These are phyloP conservation scores for Panaeolus cyanescens DNA, from an alignment of 768 basidiomycete species.

Conservation along the genomic window DNA sequence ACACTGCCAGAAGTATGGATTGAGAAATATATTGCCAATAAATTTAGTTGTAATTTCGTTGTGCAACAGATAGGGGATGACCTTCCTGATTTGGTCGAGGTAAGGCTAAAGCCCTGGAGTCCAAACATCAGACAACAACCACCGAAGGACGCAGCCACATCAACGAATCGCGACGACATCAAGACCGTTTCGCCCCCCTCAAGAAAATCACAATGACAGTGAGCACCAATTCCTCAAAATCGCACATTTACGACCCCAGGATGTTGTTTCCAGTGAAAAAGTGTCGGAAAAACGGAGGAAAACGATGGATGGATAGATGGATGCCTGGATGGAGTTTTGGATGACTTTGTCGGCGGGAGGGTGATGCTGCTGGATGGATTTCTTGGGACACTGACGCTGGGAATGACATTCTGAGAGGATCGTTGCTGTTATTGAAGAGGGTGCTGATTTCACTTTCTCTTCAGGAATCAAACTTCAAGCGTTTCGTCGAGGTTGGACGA, in stretches of 20 bases:
- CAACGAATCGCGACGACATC: constrained; percentile 15
- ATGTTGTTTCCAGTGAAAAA: constrained; percentile 8
- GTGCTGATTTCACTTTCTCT: constrained; percentile 16
- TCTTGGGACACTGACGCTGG: constrained; percentile 2
- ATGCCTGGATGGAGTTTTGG: constrained; percentile 16
- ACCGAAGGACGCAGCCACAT: constrained; percentile 18
- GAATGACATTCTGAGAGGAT: constrained; percentile 7
- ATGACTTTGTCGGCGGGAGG: constrained; percentile 1
- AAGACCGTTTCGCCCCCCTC: constrained; percentile 30
- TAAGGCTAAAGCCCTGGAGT: not conserved
- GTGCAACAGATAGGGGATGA: not conserved
- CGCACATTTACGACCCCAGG: constrained; percentile 15
- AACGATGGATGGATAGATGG: constrained; percentile 24
- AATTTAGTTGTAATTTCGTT: too few species aligned
- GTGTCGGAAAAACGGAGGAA: constrained; percentile 5
- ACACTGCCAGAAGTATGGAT: too few species aligned
- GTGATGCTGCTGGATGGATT: constrained; percentile 2
- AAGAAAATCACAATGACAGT: constrained; percentile 35
- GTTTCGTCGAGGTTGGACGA: constrained; percentile 98
- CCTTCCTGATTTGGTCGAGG: not conserved
- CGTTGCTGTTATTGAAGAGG: constrained; percentile 4
- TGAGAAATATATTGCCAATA: too few species aligned
- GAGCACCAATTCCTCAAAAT: constrained; percentile 18
- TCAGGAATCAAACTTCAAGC: constrained; percentile 88
- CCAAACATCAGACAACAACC: not conserved